Conservation (phyloP, 2,329 filamentous ascomycete genomes). For the Madurella mycetomatis region DNA sequence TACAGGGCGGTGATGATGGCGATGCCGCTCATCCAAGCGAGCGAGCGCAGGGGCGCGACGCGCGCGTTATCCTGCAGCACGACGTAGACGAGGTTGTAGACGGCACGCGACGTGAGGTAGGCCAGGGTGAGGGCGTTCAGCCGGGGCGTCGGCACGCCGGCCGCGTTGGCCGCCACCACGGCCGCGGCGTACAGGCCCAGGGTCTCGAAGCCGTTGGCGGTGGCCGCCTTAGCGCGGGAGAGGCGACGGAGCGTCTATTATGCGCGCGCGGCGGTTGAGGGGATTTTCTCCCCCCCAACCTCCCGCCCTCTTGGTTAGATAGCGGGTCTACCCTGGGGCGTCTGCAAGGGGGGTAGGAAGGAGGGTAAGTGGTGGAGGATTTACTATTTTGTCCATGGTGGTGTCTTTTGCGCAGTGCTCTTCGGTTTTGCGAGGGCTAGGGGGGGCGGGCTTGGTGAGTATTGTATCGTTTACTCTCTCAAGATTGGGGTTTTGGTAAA, state of each 20-base stretch:
- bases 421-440: constrained; percentile 33
- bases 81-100: constrained; percentile 43
- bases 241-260: constrained; percentile 25
- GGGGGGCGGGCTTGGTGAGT: not conserved
- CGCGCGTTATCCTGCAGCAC: constrained; percentile 39
- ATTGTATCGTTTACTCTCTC: not conserved
- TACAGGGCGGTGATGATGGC: constrained; percentile 35
- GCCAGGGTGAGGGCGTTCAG: constrained; percentile 39
- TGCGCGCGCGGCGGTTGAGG: too few relatives aligned
- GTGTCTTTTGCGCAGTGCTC: constrained; percentile 32
- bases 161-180: constrained; percentile 44
- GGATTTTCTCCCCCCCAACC: too few relatives aligned
- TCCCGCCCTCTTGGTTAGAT: not conserved
- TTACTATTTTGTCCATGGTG: constrained; percentile 29
- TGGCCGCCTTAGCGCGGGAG: constrained; percentile 28
- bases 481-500: not conserved
- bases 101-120: constrained; percentile 38
- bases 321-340: too few relatives aligned
- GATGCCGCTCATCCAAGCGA: constrained; percentile 36
- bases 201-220: constrained; percentile 42
- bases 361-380: not conserved
- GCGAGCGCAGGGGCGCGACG: constrained; percentile 35
- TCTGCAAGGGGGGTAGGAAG: not conserved
- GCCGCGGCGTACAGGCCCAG: constrained; percentile 40
- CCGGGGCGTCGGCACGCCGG: constrained; percentile 34